phyloP scores from a whole-genome alignment of 805 yeast genomes.

The Lipomyces mesembrius region DNA sequence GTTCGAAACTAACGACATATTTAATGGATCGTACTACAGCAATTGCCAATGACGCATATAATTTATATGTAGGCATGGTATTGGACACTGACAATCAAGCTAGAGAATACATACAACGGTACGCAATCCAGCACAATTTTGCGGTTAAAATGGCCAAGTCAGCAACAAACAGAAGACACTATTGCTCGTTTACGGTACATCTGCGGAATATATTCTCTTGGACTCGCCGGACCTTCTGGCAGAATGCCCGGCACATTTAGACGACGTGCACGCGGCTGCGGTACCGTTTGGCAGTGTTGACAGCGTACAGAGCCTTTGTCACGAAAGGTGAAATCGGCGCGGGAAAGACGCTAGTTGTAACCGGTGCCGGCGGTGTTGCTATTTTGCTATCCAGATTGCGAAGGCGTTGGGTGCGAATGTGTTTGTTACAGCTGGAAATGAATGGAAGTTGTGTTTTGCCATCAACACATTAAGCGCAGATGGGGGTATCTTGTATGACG shows the following conservation, averaged over 20 bases:
- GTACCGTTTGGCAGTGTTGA: slow-evolving; percentile 38
- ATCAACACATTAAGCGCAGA: slow-evolving; percentile 26
- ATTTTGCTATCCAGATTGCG: slow-evolving; percentile 49
- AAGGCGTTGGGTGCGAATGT: slow-evolving; percentile 43
- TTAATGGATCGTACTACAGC: too few species aligned
- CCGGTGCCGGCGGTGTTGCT: slow-evolving; percentile 65
- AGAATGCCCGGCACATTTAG: slow-evolving; percentile 30
- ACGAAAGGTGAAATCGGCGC: slow-evolving; percentile 23
- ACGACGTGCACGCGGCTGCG: slow-evolving; percentile 36
- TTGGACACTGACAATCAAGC: too few species aligned
- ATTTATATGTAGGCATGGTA: too few species aligned
- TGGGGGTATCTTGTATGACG: slow-evolving; percentile 32
- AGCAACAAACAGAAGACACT: too few species aligned
- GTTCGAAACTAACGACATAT: too few species aligned
- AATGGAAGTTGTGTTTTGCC: slow-evolving; percentile 33
- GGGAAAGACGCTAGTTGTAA: slow-evolving; percentile 30
- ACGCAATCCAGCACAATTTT: too few species aligned
- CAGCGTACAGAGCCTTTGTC: slow-evolving; percentile 38
- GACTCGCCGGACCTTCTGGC: slow-evolving; percentile 17
- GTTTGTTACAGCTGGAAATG: slow-evolving; percentile 36
- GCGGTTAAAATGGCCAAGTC: too few species aligned
- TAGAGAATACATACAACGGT: too few species aligned
- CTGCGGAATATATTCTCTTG: slow-evolving; percentile 29
- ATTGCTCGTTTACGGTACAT: slow-evolving; percentile 22
- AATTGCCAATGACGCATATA: too few species aligned